A percentile compares a stretch with the other conserved stretches of the same genome.
These are phyloP conservation scores for Linnemannia schmuckeri DNA, from an alignment of 192 early-diverging fungal species.

Conservation along the genomic window DNA sequence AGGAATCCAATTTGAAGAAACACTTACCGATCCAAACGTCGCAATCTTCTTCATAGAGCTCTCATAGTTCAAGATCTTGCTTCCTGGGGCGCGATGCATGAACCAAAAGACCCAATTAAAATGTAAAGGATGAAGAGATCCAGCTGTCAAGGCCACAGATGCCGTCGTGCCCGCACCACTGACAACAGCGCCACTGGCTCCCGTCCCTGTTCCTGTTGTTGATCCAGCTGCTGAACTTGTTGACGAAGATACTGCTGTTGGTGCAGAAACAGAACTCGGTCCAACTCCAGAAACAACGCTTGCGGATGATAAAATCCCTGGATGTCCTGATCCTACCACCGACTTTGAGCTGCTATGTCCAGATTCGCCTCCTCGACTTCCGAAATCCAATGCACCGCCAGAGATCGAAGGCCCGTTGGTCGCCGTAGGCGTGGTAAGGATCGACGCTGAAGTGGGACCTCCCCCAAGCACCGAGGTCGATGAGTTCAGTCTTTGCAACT, in stretches of 20 bases:
- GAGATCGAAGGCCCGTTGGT: slow-evolving; percentile 13
- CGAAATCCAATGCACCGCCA: slow-evolving; percentile 39
- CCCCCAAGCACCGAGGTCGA: background rate
- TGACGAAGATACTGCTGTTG: background rate
- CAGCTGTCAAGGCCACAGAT: background rate
- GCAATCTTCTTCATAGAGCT: slow-evolving; percentile 88
- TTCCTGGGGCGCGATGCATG: slow-evolving; percentile 90
- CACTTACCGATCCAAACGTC: slow-evolving; percentile 78
- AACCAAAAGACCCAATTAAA: slow-evolving; percentile 95
- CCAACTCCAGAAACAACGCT: background rate
- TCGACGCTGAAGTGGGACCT: background rate
- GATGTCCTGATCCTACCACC: background rate
- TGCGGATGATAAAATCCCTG: background rate
- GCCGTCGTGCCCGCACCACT: background rate
- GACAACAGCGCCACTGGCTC: background rate
- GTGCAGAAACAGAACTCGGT: background rate
- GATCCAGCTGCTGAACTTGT: background rate
- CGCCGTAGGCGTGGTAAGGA: background rate
- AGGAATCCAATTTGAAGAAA: background rate
- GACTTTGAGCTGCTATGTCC: background rate
- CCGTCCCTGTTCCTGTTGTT: background rate
- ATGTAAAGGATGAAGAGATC: slow-evolving; percentile 74
- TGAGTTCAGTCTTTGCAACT: slow-evolving; percentile 47
- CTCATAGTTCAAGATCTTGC: slow-evolving; percentile 91
- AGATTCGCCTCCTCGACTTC: slow-evolving; percentile 5